Evolutionary conservation across 1,284 basidiomycete species (phyloP).

Genomic region (Amylostereum areolatum): DNA sequence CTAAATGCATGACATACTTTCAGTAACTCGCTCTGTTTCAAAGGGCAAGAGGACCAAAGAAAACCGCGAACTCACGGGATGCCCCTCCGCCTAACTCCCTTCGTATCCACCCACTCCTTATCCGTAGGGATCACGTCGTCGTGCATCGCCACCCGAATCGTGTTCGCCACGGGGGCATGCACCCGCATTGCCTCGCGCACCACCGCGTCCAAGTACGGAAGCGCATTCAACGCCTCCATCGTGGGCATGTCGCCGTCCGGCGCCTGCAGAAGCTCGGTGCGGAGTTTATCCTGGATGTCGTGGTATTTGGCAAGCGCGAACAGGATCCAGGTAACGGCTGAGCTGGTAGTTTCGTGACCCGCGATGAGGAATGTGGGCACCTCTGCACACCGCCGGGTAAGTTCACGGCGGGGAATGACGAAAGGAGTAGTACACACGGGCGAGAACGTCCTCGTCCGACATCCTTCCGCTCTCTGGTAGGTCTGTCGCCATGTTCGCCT

Average conservation of each 20-base stretch:
- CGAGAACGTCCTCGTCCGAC: conserved; percentile 66
- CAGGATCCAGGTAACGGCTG: conserved; percentile 51
- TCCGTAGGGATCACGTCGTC: conserved; percentile 31
- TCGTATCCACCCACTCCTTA: neutral
- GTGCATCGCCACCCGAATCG: conserved; percentile 23
- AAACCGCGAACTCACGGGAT: conserved; percentile 11
- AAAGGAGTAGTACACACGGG: conserved; percentile 42
- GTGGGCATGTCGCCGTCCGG: conserved; percentile 24
- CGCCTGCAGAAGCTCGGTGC: conserved; percentile 54
- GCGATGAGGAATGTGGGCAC: conserved; percentile 43
- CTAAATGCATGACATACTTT: neutral
- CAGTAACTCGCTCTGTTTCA: too few relatives aligned
- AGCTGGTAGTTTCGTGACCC: conserved; percentile 28
- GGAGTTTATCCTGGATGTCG: conserved; percentile 58
- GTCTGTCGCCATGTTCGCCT: conserved; percentile 58
- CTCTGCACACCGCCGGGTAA: too few relatives aligned
- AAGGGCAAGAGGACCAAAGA: too few relatives aligned
- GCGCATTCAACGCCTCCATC: conserved; percentile 13
- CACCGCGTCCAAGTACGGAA: conserved; percentile 22
- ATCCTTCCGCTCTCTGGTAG: conserved; percentile 51
- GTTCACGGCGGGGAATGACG: too few relatives aligned
- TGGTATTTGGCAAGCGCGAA: conserved; percentile 53
- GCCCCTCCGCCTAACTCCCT: neutral
- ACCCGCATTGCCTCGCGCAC: conserved; percentile 37
- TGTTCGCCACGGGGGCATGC: conserved; percentile 29